Evolutionary conservation across 441 rosid species (phyloP).

Genomic region (Manihot esculenta): DNA sequence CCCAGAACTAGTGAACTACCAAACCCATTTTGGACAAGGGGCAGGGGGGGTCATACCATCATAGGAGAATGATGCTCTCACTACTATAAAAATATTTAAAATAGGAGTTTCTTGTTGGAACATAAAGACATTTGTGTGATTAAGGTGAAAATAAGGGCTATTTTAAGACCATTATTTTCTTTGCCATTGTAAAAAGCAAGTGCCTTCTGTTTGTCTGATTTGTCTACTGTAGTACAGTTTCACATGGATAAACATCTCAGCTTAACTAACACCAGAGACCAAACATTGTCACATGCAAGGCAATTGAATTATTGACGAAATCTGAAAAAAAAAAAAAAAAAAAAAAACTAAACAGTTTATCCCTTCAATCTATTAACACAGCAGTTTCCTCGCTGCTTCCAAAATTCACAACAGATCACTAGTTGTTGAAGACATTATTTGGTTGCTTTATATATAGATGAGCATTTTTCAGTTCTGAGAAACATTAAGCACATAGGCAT

Average conservation of each 20-base stretch:
- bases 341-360: background rate
- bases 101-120: too few relatives aligned
- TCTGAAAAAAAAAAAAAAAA: too few relatives aligned
- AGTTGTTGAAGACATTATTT: too few relatives aligned
- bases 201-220: conserved; percentile 8
- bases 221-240: background rate
- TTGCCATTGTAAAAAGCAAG: background rate
- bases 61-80: too few relatives aligned
- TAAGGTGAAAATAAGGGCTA: background rate
- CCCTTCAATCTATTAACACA: background rate
- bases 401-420: too few relatives aligned
- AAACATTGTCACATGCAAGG: too few relatives aligned
- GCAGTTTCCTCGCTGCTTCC: background rate
- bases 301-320: too few relatives aligned
- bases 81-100: too few relatives aligned
- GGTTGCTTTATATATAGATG: too few relatives aligned
- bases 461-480: background rate
- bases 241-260: background rate
- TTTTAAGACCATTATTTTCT: too few relatives aligned
- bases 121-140: background rate
- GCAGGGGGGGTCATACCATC: too few relatives aligned
- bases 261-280: too few relatives aligned
- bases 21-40: background rate
- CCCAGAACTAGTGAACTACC: conserved; percentile 1
- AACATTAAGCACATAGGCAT: background rate